A percentile compares a stretch with the other conserved stretches of the same genome.
Conservation (phyloP, 257 asterid genomes). For the Lycium barbarum region DNA sequence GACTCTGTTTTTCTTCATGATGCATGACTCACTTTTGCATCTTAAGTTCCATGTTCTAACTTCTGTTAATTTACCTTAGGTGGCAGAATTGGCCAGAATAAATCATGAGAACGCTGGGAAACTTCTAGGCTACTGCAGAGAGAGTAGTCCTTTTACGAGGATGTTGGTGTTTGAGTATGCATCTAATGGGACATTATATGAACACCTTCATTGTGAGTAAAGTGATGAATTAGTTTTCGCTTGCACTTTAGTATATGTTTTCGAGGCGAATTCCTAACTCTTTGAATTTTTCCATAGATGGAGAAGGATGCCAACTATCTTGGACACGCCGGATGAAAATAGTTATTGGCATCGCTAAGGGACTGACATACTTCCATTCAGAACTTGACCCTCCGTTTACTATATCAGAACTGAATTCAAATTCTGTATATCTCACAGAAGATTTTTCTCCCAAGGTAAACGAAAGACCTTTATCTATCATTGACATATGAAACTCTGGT, state of each 20-base stretch:
- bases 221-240: neutral
- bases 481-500: neutral
- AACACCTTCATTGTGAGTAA: constrained; percentile 93
- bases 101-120: constrained; percentile 76
- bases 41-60: constrained; percentile 14
- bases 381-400: constrained; percentile 91
- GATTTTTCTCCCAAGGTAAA: constrained; percentile 95
- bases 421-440: constrained; percentile 85
- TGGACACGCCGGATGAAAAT: constrained; percentile 97
- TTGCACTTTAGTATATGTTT: constrained; percentile 4
- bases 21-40: neutral
- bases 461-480: neutral
- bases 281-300: constrained; percentile 58
- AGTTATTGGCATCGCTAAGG: constrained; percentile 83
- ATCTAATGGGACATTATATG: constrained; percentile 89
- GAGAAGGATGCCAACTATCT: constrained; percentile 90
- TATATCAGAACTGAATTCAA: constrained; percentile 78
- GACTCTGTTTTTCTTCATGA: neutral
- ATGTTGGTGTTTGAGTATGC: constrained; percentile 96
- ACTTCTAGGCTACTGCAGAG: constrained; percentile 86
- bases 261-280: constrained; percentile 13
- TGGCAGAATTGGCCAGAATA: constrained; percentile 85
- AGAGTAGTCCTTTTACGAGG: constrained; percentile 81
- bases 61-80: constrained; percentile 49
- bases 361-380: constrained; percentile 82